Evolutionary conservation across 1,284 basidiomycete species (phyloP).

Genomic region (Cryptococcus hybrid): DNA sequence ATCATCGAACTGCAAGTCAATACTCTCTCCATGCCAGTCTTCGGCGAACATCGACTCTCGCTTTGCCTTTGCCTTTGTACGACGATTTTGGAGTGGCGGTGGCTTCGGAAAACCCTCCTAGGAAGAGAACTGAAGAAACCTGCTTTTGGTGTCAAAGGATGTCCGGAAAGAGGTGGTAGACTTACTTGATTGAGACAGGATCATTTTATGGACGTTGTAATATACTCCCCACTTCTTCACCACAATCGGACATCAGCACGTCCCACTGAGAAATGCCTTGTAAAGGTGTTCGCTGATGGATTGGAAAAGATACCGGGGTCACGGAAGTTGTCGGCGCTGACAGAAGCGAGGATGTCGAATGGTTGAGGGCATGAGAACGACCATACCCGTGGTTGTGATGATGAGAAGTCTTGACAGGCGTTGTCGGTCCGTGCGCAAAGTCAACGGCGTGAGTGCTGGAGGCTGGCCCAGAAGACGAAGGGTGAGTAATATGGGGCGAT

Average conservation of each 20-base stretch:
- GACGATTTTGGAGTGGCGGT: constrained; percentile 7
- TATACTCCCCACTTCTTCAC: constrained; percentile 75
- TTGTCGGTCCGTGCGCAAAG: constrained; percentile 1
- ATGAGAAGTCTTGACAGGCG: constrained; percentile 1
- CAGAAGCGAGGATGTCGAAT: not conserved
- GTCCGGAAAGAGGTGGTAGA: constrained; percentile 11
- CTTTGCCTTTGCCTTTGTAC: constrained; percentile 18
- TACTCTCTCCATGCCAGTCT: constrained; percentile 49
- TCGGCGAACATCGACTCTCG: constrained; percentile 9
- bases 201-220: constrained; percentile 75
- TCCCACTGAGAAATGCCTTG: constrained; percentile 64
- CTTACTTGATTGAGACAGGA: constrained; percentile 79
- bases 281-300: constrained; percentile 61
- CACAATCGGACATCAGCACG: constrained; percentile 68
- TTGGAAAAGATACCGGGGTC: constrained; percentile 14
- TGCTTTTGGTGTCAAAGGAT: constrained; percentile 47
- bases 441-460: not conserved
- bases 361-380: no score
- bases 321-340: constrained; percentile 14
- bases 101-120: constrained; percentile 67
- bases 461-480: not conserved
- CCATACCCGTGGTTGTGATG: no score
- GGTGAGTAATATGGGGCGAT: constrained; percentile 1
- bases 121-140: constrained; percentile 81
- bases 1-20: constrained; percentile 76